phyloP scores from a whole-genome alignment of 2,329 filamentous ascomycete species.

The Dactylella cylindrospora region DNA sequence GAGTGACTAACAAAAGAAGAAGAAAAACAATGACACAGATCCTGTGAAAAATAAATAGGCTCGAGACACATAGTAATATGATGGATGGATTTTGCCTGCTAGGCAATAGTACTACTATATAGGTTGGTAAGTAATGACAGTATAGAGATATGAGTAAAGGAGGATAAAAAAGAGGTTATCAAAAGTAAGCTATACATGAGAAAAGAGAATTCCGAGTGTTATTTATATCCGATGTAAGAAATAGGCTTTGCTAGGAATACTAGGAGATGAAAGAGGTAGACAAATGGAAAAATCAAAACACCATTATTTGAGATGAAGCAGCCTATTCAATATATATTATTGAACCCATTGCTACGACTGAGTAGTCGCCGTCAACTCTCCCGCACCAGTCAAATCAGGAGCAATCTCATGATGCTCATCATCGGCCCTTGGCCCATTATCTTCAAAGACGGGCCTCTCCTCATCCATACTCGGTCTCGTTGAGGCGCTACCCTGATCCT shows the following conservation, averaged over 20 bases:
- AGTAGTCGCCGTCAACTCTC: constrained; percentile 2
- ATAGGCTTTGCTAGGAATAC: not conserved
- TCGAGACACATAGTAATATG: too few species aligned
- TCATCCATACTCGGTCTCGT: constrained; percentile 24
- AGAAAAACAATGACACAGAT: not conserved
- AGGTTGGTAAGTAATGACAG: not conserved
- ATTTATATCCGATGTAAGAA: not conserved
- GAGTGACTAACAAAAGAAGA: not conserved
- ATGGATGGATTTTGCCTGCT: too few species aligned
- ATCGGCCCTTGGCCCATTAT: constrained; percentile 37
- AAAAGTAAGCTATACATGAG: not conserved
- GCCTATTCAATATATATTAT: not conserved
- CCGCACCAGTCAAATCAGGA: constrained; percentile 33
- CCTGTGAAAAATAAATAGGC: too few species aligned
- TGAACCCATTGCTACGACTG: constrained; percentile 14
- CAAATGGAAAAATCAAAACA: constrained; percentile 2
- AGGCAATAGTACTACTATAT: too few species aligned
- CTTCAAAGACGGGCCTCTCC: constrained; percentile 23
- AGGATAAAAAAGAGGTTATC: constrained; percentile 1
- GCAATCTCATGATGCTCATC: constrained; percentile 32
- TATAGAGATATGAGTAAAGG: not conserved
- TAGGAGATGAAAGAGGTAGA: constrained; percentile 10
- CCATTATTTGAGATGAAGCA: not conserved
- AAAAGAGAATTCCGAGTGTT: not conserved
- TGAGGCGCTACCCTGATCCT: constrained; percentile 29